phyloP scores from a whole-genome alignment of 352 stramenopile genomes.

The Phytopythium mirpurense region DNA sequence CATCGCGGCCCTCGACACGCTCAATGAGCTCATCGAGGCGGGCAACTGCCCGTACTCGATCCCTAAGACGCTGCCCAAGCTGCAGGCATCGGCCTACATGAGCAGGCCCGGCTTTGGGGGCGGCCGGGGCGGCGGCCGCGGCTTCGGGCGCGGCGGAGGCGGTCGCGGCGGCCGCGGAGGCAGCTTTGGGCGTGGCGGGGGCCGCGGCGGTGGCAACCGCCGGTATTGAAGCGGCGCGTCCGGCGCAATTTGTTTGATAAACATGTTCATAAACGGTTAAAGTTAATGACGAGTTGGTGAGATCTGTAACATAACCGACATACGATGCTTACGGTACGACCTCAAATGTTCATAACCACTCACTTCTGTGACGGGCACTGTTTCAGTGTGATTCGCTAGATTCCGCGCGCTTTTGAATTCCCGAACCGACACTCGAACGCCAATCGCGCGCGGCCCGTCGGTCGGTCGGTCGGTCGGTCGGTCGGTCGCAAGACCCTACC shows the following conservation, averaged over 20 bases:
- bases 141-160: slow-evolving; percentile 18
- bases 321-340: no score
- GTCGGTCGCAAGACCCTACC: no score
- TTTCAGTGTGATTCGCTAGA: neutral
- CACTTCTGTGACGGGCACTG: neutral
- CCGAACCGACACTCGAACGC: neutral
- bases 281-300: neutral
- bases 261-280: neutral
- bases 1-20: slow-evolving; percentile 39
- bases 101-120: slow-evolving; percentile 31
- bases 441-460: neutral
- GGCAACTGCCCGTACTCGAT: slow-evolving; percentile 73
- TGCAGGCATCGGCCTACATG: slow-evolving; percentile 65
- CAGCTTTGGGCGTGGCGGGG: slow-evolving; percentile 25
- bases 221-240: slow-evolving; percentile 15
- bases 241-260: slow-evolving; percentile 8
- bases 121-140: slow-evolving; percentile 32
- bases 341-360: no score
- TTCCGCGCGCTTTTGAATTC: neutral
- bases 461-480: no score
- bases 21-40: slow-evolving; percentile 79
- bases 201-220: slow-evolving; percentile 17
- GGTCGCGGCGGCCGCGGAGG: slow-evolving; percentile 30
- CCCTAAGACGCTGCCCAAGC: slow-evolving; percentile 66
- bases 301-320: no score